These are phyloP conservation scores for Solanum chacoense DNA, from an alignment of 305 asterid species.

Conservation along the genomic window DNA sequence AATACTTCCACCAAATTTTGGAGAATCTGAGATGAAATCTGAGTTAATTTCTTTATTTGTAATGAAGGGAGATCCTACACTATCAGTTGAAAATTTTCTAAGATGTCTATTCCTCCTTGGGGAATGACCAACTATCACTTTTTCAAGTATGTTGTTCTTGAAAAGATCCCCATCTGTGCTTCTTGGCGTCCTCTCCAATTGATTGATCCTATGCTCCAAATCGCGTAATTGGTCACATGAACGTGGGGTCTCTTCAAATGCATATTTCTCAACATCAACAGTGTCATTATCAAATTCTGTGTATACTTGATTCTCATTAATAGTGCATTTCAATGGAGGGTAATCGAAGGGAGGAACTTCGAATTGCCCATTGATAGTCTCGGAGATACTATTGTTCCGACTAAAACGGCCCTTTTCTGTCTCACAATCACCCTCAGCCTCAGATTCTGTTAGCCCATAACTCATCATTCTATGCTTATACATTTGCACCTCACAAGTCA, in stretches of 20 bases:
- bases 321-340: conserved; percentile 74
- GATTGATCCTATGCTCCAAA: conserved; percentile 65
- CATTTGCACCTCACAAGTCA: conserved; percentile 80
- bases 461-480: conserved; percentile 89
- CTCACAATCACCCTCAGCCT: conserved; percentile 40
- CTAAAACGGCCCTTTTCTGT: conserved; percentile 22
- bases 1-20: conserved; percentile 32
- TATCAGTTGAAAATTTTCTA: conserved; percentile 40
- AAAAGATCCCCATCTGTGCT: conserved; percentile 49
- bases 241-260: conserved; percentile 65
- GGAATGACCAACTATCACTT: conserved; percentile 77
- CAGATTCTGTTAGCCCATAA: conserved; percentile 63
- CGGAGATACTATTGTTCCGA: conserved; percentile 35
- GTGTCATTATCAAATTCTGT: conserved; percentile 45
- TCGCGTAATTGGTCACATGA: conserved; percentile 54
- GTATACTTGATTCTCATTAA: conserved; percentile 37
- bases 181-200: conserved; percentile 64
- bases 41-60: conserved; percentile 38
- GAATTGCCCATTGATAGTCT: conserved; percentile 34
- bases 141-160: conserved; percentile 49
- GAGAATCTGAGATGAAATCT: conserved; percentile 46
- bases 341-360: conserved; percentile 55
- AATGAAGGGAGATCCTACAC: conserved; percentile 29
- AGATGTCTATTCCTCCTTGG: conserved; percentile 44
- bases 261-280: conserved; percentile 65